Percentiles rank a stretch among this genome's conserved stretches.
Evolutionary conservation across 2,329 filamentous ascomycete species (phyloP).

Genomic region (Trichoderma sp.): DNA sequence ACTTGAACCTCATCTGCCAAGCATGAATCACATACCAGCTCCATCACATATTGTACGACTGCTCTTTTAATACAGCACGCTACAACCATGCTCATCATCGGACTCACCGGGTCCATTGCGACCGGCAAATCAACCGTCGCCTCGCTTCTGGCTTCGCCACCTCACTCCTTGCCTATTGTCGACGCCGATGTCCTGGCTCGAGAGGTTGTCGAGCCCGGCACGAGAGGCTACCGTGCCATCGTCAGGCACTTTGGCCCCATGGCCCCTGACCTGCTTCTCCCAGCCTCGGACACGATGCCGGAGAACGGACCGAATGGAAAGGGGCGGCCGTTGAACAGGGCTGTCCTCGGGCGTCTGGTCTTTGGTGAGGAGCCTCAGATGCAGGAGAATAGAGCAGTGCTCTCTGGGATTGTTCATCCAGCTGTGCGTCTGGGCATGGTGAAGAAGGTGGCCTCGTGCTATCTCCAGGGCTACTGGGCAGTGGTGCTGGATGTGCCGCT

Average conservation of each 20-base stretch:
- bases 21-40: not conserved
- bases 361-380: slow-evolving; percentile 78
- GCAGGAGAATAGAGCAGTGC: slow-evolving; percentile 69
- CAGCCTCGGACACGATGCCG: slow-evolving; percentile 54
- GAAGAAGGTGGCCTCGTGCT: slow-evolving; percentile 69
- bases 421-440: slow-evolving; percentile 85
- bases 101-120: slow-evolving; percentile 94
- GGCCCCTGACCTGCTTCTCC: slow-evolving; percentile 82
- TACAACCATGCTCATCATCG: slow-evolving; percentile 80
- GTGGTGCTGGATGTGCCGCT: slow-evolving; percentile 91
- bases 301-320: slow-evolving; percentile 59
- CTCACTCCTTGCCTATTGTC: slow-evolving; percentile 86
- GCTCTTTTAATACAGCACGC: no score
- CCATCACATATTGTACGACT: not conserved
- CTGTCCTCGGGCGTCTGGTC: slow-evolving; percentile 79
- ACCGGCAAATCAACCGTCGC: slow-evolving; percentile 98
- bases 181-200: slow-evolving; percentile 93
- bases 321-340: slow-evolving; percentile 78
- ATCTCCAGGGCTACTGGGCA: slow-evolving; percentile 78
- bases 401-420: slow-evolving; percentile 92
- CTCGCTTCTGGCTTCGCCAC: slow-evolving; percentile 73
- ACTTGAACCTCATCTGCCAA: not conserved
- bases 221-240: slow-evolving; percentile 78
- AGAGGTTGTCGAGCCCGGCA: slow-evolving; percentile 92
- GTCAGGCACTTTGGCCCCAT: slow-evolving; percentile 77